Conservation (phyloP, 495 filamentous ascomycete genomes). For the Xylaria intraflava region DNA sequence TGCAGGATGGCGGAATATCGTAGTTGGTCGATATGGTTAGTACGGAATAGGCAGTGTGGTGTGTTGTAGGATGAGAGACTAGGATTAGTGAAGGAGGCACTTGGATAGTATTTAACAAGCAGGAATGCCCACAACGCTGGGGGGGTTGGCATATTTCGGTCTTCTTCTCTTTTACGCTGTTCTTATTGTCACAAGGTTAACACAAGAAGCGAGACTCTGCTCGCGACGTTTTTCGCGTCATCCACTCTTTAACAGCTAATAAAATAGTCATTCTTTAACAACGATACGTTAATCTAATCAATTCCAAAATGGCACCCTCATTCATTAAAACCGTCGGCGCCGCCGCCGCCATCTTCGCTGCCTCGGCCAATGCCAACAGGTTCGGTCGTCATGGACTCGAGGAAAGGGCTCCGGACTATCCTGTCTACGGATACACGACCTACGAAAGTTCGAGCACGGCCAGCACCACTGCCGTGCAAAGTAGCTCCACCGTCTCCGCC, state of each 20-base stretch:
- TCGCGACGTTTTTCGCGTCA: conserved; percentile 47
- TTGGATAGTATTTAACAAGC: conserved; percentile 9
- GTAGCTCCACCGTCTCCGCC: not conserved
- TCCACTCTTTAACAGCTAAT: conserved; percentile 32
- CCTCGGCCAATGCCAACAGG: conserved; percentile 24
- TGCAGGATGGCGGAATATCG: not conserved
- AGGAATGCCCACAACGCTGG: not conserved
- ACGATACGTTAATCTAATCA: conserved; percentile 13
- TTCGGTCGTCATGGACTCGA: not conserved
- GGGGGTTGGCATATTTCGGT: no score
- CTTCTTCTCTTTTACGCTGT: conserved; percentile 5
- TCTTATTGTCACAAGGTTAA: conserved; percentile 1
- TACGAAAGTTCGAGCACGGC: not conserved
- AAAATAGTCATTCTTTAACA: conserved; percentile 22
- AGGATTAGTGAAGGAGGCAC: conserved; percentile 6
- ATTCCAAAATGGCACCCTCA: conserved; percentile 37
- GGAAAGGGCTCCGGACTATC: not conserved
- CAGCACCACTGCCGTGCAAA: not conserved
- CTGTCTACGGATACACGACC: conserved; percentile 7
- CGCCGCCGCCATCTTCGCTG: conserved; percentile 31
- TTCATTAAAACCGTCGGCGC: conserved; percentile 33
- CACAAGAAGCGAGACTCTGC: conserved; percentile 14
- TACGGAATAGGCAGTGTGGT: not conserved
- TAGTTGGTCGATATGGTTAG: not conserved
- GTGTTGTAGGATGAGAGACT: not conserved